A percentile compares a stretch with the other conserved stretches of the same genome.
Conservation (phyloP, 2,329 filamentous ascomycete genomes). For the Helicocarpus griseus region DNA sequence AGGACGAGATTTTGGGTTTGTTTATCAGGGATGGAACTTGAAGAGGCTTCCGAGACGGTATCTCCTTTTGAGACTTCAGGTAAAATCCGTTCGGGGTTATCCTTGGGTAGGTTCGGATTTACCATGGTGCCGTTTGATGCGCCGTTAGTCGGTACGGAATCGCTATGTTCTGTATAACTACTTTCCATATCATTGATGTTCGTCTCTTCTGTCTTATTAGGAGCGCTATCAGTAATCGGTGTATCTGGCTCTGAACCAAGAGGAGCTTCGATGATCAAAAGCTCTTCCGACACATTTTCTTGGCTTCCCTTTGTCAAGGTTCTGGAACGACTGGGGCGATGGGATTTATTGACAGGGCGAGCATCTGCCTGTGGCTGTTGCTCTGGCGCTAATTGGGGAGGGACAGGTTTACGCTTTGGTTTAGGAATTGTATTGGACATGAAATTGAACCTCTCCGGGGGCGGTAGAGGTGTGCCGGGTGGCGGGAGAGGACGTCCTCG, state of each 20-base stretch:
- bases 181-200: background rate
- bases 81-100: background rate
- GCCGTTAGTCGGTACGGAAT: background rate
- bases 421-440: conserved; percentile 49
- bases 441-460: conserved; percentile 48
- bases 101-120: background rate
- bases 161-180: background rate
- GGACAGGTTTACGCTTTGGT: conserved; percentile 56
- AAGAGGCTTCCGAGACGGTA: background rate
- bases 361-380: conserved; percentile 22
- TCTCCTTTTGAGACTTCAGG: background rate
- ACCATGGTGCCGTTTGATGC: background rate
- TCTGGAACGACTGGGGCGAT: conserved; percentile 40
- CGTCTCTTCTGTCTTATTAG: background rate
- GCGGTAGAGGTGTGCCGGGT: conserved; percentile 67
- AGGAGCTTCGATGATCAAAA: conserved; percentile 58
- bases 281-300: conserved; percentile 36
- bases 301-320: conserved; percentile 19
- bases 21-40: background rate
- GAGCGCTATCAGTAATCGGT: conserved; percentile 3
- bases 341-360: conserved; percentile 34
- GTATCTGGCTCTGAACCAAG: conserved; percentile 40
- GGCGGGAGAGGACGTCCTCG: conserved; percentile 73
- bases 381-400: conserved; percentile 32
- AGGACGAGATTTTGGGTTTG: background rate